Base-by-base conservation (phyloP, 2,329 filamentous ascomycete species). In the Calonectria pteridis region DNA sequence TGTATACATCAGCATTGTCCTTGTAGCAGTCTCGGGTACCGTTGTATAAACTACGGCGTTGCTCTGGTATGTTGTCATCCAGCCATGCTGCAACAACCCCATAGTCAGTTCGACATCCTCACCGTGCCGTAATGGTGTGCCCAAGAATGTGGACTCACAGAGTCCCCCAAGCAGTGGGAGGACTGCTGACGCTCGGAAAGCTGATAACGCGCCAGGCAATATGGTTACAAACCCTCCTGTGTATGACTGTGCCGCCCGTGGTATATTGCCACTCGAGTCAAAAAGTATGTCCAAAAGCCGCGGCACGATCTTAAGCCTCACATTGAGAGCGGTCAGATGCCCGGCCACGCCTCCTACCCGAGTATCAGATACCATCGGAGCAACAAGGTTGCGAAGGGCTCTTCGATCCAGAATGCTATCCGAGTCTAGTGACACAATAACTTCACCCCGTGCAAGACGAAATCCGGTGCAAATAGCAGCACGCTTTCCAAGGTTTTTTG, bases 1-100 rank as follows among this genome's bases (percentile, higher is more conserved):
- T 13, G 64, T 67, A 51, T 67, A 67, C 64, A 67, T 67, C 7
- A 67, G 64, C 31, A 67, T 35, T 29, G 64, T 53, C 26, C 49
- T 50, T n/a, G 26, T n/a, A 26, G 28, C 16, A n/a, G 64, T 67
- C 23, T 67, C 64, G 1, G 64, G 64, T 29, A 28, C 64, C 33
- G 23, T 67, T 2, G 64, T 53, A 18, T 59, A 59, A 35, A 59
- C 55, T 23, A 59, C 55, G 6, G 55, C 55, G 11, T 59, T 59
- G 13, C 55, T 59, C 11, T 59, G 55, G 29, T 59, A 59, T 59
- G 23, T 59, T 14, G 55, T 59, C 31, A 26, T 37, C 55, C 55
- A 59, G 20, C 55, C 55, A 33, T n/a, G 31, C 23, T 59, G 55
- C 35, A 59, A n/a, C 6, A 59, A n/a, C 18, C 55, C 55, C 55